These are phyloP conservation scores for Pichia nanzhaoensis DNA, from an alignment of 805 yeast genomes.

Conservation along the genomic window DNA sequence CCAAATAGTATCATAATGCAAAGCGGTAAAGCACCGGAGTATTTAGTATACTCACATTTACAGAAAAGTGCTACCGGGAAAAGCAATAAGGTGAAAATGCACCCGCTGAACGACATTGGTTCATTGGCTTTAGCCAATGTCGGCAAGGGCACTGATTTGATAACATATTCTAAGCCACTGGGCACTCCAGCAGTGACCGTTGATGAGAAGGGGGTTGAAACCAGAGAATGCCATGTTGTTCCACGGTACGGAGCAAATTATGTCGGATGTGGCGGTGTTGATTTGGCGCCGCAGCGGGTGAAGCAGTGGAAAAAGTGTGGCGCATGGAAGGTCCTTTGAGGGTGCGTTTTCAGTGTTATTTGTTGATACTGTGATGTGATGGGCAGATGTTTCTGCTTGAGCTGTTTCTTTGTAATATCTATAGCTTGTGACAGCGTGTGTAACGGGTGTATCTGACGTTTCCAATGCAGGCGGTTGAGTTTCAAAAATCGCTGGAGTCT, in stretches of 20 bases:
- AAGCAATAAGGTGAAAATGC: conserved; percentile 50
- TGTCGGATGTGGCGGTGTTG: conserved; percentile 86
- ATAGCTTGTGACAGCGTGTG: too few species aligned
- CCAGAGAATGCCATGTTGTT: conserved; percentile 81
- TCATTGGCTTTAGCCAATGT: conserved; percentile 74
- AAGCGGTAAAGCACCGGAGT: conserved; percentile 64
- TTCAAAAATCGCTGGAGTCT: conserved; percentile 17
- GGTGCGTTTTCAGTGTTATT: too few species aligned
- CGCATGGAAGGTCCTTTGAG: conserved; percentile 46
- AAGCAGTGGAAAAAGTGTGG: conserved; percentile 62
- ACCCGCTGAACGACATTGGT: conserved; percentile 66
- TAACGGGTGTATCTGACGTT: background rate
- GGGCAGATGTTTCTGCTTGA: too few species aligned
- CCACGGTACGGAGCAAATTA: conserved; percentile 79
- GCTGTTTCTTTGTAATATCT: too few species aligned
- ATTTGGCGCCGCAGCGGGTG: conserved; percentile 74
- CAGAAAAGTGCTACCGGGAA: conserved; percentile 45
- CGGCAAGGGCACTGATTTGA: conserved; percentile 61
- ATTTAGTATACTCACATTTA: conserved; percentile 64
- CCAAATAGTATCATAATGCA: conserved; percentile 61
- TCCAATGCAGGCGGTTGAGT: conserved; percentile 15
- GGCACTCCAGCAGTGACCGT: conserved; percentile 88
- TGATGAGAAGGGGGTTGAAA: conserved; percentile 66
- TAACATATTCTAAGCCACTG: conserved; percentile 85
- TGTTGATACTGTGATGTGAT: too few species aligned